phyloP scores from a whole-genome alignment of 202 grass and related monocot genomes.

The Zoysia matrella region DNA sequence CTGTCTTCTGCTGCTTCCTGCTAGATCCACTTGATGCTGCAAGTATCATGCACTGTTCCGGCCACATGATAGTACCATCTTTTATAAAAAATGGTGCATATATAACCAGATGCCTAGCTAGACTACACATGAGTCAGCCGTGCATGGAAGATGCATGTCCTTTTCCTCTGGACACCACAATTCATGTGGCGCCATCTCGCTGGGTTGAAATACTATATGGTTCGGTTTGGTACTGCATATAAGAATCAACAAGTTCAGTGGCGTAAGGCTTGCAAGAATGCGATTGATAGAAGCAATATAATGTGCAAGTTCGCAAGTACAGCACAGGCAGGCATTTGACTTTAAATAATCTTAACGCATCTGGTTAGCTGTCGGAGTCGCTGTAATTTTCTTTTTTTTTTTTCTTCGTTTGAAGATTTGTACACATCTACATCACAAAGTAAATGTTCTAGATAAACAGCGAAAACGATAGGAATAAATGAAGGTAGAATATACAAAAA shows the following conservation, averaged over 20 bases:
- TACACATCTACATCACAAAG: background rate
- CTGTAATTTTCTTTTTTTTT: background rate
- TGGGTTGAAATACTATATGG: background rate
- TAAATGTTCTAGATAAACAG: background rate
- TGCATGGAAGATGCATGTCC: background rate
- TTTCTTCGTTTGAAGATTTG: background rate
- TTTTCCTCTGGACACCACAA: slow-evolving; percentile 6
- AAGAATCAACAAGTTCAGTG: background rate
- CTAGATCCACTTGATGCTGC: background rate
- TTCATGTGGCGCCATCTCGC: background rate
- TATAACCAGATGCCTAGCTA: background rate
- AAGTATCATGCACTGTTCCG: background rate
- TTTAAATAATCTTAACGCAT: background rate
- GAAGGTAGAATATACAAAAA: background rate
- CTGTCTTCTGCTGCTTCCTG: slow-evolving; percentile 1
- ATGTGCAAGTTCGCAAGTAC: background rate
- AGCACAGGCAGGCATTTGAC: background rate
- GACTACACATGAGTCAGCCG: background rate
- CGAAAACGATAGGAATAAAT: background rate
- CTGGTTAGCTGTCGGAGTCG: background rate
- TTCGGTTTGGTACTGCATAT: background rate
- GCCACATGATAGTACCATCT: background rate
- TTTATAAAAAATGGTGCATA: slow-evolving; percentile 11
- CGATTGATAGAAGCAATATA: background rate
- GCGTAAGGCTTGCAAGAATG: background rate